Evolutionary conservation across 129 eudicot species (phyloP).

Genomic region (Pseudognaphalium luteoalbum): DNA sequence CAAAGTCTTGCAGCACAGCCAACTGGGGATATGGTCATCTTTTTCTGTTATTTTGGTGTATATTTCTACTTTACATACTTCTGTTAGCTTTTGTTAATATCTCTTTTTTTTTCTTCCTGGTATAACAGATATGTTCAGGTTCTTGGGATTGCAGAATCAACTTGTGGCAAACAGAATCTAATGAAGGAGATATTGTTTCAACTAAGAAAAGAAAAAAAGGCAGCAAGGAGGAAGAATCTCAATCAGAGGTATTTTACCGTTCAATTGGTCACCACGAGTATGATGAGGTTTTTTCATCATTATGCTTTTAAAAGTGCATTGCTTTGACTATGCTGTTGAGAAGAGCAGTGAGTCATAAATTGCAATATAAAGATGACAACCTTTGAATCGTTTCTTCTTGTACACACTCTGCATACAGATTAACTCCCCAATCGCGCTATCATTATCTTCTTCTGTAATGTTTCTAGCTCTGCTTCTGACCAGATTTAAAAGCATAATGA

Average conservation of each 20-base stretch:
- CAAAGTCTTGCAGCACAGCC: slow-evolving; percentile 74
- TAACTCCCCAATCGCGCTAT: not conserved
- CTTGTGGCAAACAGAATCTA: slow-evolving; percentile 70
- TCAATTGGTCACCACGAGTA: not conserved
- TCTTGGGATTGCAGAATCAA: slow-evolving; percentile 92
- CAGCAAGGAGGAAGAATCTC: slow-evolving; percentile 57
- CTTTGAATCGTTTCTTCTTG: slow-evolving; percentile 1
- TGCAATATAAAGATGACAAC: not conserved
- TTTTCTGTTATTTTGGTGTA: not conserved
- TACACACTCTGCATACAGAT: not conserved
- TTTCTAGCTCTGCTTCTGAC: not conserved
- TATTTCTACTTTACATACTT: not conserved
- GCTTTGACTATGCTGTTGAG: not conserved
- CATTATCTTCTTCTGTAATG: not conserved
- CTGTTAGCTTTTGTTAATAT: not conserved
- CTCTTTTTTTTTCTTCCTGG: not conserved
- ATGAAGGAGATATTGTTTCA: slow-evolving; percentile 51
- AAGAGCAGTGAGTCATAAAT: not conserved
- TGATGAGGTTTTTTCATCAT: not conserved
- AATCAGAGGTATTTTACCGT: slow-evolving; percentile 59
- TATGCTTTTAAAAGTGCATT: slow-evolving; percentile 16
- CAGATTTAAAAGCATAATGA: not conserved
- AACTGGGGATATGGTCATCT: slow-evolving; percentile 63
- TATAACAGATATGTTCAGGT: slow-evolving; percentile 72
- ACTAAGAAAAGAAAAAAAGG: slow-evolving; percentile 80